Percentiles rank a stretch among this genome's conserved stretches.
These are phyloP conservation scores for Fusarium sp. DNA, from an alignment of 2,329 filamentous ascomycete species.

Conservation along the genomic window DNA sequence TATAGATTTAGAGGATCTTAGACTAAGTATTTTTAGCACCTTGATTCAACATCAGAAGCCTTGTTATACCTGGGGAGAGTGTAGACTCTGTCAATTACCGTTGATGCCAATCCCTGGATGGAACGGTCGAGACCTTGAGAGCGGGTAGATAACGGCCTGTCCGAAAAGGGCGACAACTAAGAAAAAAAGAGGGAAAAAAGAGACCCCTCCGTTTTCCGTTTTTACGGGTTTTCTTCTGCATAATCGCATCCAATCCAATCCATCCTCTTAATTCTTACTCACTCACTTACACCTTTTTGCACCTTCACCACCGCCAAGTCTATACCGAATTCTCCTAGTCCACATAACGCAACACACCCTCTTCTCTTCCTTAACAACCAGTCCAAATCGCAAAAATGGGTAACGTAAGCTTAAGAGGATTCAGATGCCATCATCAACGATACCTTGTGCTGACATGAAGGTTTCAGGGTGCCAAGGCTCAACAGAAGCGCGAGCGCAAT, in stretches of 20 bases:
- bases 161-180: conserved; percentile 25
- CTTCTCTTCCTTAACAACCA: background rate
- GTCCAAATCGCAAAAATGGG: conserved; percentile 44
- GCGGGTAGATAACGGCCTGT: conserved; percentile 29
- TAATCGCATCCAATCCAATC: conserved; percentile 7
- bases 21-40: too few relatives aligned
- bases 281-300: conserved; percentile 9
- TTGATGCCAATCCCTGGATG: background rate
- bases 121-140: conserved; percentile 33
- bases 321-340: conserved; percentile 4
- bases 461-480: conserved; percentile 69
- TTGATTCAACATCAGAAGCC: too few relatives aligned
- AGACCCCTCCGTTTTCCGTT: conserved; percentile 32
- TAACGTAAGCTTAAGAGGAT: conserved; percentile 44
- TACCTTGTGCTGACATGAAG: conserved; percentile 29
- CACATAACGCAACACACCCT: conserved; percentile 1
- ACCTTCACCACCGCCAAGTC: conserved; percentile 29
- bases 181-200: background rate
- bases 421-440: background rate
- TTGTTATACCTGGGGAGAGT: background rate
- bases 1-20: too few relatives aligned
- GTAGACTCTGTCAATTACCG: background rate
- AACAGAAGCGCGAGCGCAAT: conserved; percentile 78
- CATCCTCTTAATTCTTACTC: conserved; percentile 11
- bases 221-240: conserved; percentile 7